Conservation (phyloP, 202 grass and related monocot species). For the Schoenoplectus triqueter region DNA sequence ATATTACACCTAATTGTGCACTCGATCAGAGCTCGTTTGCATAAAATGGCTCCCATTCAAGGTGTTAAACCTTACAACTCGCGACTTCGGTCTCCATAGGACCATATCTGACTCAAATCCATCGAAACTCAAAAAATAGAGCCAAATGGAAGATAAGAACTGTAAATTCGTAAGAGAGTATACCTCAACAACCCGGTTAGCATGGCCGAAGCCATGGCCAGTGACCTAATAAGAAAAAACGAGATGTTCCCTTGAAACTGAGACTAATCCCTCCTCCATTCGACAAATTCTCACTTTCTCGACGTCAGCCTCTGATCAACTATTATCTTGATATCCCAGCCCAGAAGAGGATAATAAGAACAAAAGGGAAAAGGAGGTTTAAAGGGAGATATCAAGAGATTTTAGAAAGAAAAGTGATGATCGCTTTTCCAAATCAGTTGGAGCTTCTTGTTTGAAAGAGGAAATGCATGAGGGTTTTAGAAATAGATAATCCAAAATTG, state of each 20-base stretch:
- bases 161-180: not conserved
- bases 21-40: not conserved
- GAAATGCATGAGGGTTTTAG: not conserved
- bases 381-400: not conserved
- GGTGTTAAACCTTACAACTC: constrained; percentile 5
- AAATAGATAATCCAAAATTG: not conserved
- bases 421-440: constrained; percentile 26
- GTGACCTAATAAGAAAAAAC: constrained; percentile 93
- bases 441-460: constrained; percentile 4
- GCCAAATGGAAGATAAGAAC: not conserved
- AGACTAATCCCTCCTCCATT: constrained; percentile 38
- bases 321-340: not conserved
- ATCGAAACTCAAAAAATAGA: not conserved
- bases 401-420: not conserved
- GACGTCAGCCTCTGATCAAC: not conserved
- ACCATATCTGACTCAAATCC: not conserved
- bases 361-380: not conserved
- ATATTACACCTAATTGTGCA: not conserved
- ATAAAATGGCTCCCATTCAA: not conserved
- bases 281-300: constrained; percentile 47
- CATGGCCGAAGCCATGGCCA: constrained; percentile 94
- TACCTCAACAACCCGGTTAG: constrained; percentile 87
- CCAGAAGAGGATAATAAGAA: not conserved
- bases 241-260: constrained; percentile 48
- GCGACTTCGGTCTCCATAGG: not conserved